Conservation (phyloP, 257 asterid species). For the Nicotiana knightiana region DNA sequence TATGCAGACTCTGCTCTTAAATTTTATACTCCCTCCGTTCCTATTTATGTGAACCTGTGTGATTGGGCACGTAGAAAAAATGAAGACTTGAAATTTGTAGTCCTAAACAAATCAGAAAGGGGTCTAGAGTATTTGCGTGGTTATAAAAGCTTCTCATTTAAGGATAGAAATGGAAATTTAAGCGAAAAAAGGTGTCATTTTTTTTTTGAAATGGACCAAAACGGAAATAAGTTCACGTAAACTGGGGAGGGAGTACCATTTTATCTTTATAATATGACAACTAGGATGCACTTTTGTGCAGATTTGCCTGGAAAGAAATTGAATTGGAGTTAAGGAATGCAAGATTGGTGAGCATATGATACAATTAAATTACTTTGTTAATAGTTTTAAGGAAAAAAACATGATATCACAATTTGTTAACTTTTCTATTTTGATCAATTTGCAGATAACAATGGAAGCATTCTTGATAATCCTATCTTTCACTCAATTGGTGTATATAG, state of each 20-base stretch:
- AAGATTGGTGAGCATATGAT: constrained; percentile 51
- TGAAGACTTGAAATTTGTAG: no score
- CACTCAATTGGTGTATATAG: constrained; percentile 67
- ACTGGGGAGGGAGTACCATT: not conserved
- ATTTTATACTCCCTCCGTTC: not conserved
- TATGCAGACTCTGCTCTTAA: not conserved
- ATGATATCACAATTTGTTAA: constrained; percentile 14
- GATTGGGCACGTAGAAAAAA: no score
- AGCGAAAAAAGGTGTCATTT: no score
- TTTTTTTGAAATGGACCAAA: no score
- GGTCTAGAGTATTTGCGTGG: no score
- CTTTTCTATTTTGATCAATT: not conserved
- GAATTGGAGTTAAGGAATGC: constrained; percentile 47
- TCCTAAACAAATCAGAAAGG: no score
- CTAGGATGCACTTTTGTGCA: constrained; percentile 15
- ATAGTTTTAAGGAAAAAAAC: not conserved
- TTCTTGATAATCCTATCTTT: constrained; percentile 74
- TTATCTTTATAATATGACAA: not conserved
- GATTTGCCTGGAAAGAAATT: constrained; percentile 84
- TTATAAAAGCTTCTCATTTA: no score
- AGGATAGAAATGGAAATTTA: no score
- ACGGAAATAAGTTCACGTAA: no score
- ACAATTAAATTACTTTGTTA: not conserved
- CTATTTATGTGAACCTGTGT: no score
- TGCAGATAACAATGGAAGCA: constrained; percentile 93